These are phyloP conservation scores for Cyberlindnera misumaiensis DNA, from an alignment of 805 yeast species.

Conservation along the genomic window DNA sequence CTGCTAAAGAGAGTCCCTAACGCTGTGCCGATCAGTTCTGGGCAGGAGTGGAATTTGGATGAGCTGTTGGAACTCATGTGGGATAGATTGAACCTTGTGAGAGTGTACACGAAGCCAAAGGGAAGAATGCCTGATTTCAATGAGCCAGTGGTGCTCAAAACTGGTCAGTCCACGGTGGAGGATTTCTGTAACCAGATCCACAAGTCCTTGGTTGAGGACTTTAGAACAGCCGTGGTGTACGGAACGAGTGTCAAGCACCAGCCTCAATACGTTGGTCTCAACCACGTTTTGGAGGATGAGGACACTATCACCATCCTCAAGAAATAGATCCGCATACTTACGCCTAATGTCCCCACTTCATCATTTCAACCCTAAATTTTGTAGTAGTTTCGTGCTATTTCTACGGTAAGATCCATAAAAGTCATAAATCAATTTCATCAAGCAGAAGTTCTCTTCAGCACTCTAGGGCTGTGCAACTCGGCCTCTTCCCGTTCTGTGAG, in stretches of 20 bases:
- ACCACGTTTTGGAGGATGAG: constrained; percentile 83
- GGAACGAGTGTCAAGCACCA: constrained; percentile 96
- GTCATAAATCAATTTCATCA: neutral
- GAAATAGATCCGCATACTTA: constrained; percentile 27
- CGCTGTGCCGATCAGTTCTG: constrained; percentile 95
- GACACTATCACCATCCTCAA: constrained; percentile 95
- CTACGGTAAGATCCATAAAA: too few relatives aligned
- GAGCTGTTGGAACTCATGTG: constrained; percentile 94
- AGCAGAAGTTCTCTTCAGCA: constrained; percentile 15
- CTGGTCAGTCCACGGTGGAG: constrained; percentile 77
- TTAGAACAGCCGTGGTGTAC: constrained; percentile 85
- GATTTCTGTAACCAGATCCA: constrained; percentile 97
- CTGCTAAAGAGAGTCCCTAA: constrained; percentile 87
- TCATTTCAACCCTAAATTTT: neutral
- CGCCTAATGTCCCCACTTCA: neutral
- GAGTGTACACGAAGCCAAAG: constrained; percentile 97
- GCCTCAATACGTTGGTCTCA: constrained; percentile 91
- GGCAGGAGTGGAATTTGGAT: constrained; percentile 94
- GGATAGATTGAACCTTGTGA: constrained; percentile 82
- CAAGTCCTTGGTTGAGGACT: constrained; percentile 88
- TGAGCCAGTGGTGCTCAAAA: constrained; percentile 90
- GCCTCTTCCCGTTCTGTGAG: constrained; percentile 20
- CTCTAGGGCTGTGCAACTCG: constrained; percentile 20
- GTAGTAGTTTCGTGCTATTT: too few relatives aligned
- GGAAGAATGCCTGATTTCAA: constrained; percentile 89